Base-by-base conservation (phyloP, 345 rosid species). In the Citrus unshiu region DNA sequence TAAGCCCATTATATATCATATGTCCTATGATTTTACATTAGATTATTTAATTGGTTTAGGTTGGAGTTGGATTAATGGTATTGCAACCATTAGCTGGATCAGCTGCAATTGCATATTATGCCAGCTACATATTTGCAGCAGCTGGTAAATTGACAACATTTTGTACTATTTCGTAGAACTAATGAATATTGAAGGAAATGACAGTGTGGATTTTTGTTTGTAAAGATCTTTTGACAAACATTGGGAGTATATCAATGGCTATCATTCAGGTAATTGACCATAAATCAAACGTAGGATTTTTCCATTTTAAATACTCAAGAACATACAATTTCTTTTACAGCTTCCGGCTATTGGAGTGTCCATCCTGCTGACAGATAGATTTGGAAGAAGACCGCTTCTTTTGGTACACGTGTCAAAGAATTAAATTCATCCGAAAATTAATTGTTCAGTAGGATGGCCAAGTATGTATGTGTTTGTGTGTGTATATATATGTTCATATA, bases 1-100 rank as follows among this genome's bases (percentile, higher is more conserved):
- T 10, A 43, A 43, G 49, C 14, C 9, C 14, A 39, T 24, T 67
- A 24, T 43, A 51, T 77, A 1, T 32, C 43, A 1, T 83, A 40
- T 81, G 84, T 57, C 49, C 12, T 68, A 30, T 61, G 51, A 22
- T n/a, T 21, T 68, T 9, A 40, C 35, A 27, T 43, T 60, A 27
- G 58, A 64, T 68, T 30, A 4, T 21, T 29, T 39, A 18, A 9
- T 76, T 66, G 40, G 56, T 57, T 63, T 76, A 90, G 92, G 82
- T 84, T 59, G 96, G 92, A 70, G 65, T 89, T 65, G 92, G 92
- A 16, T 9, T 91, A 63, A 89, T 84, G 89, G 2, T 85, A 21
- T 46, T 87, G 59, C 89, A 82, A 73, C 89, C 88, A 80, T 70
- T 89, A 43, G 83, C 83, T 29, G 93, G 93, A 62, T 32, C 73